phyloP scores from a whole-genome alignment of 2,329 filamentous ascomycete species.

The Trichophyton rubrum region DNA sequence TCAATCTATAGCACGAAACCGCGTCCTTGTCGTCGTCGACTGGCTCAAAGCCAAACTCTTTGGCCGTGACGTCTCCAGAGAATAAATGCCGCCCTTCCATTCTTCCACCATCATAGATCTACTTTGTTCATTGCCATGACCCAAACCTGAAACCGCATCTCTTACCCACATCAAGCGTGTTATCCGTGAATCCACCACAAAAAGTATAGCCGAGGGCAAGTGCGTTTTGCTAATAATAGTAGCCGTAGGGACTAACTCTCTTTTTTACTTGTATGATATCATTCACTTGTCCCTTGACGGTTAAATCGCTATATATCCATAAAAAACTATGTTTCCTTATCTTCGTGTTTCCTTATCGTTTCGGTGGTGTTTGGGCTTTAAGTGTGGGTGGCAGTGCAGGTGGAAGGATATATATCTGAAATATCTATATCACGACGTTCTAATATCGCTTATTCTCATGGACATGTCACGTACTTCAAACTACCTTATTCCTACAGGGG shows the following conservation, averaged over 20 bases:
- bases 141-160: neutral
- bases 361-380: neutral
- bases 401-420: neutral
- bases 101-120: neutral
- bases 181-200: neutral
- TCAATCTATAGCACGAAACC: slow-evolving; percentile 64
- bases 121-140: neutral
- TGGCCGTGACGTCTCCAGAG: slow-evolving; percentile 66
- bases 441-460: neutral
- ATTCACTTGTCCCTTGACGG: neutral
- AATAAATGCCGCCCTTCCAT: slow-evolving; percentile 23
- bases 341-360: neutral
- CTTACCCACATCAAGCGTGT: neutral
- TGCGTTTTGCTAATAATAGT: neutral
- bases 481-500: neutral
- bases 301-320: neutral
- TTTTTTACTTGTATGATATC: neutral
- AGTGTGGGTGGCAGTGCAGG: neutral
- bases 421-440: neutral
- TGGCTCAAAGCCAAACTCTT: slow-evolving; percentile 97
- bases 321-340: neutral
- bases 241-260: neutral
- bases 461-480: neutral
- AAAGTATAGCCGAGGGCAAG: neutral
- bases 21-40: slow-evolving; percentile 81